Base-by-base conservation (phyloP, 1,139 yeast genomes). In the Nakaseomyces uthaithaninus region DNA sequence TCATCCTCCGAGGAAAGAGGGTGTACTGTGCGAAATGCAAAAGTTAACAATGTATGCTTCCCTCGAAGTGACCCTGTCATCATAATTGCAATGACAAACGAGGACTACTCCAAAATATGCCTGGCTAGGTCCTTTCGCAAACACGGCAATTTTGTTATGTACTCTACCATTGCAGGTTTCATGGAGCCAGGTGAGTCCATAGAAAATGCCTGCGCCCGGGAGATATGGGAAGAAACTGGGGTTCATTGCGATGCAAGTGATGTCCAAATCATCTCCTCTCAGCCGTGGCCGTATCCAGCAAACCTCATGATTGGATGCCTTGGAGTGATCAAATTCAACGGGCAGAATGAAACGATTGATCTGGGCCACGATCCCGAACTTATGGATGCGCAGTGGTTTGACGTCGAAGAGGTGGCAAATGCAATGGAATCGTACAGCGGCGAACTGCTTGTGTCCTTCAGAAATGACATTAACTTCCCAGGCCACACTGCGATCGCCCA, bases 281-380 rank as follows among this genome's bases (percentile, higher is more conserved):
- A 87, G 61, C 95, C 96, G 5, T 87, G 96, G 96, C 98, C 97
- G 18, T 89, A 78, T 63, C 97, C 97, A 1, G 86, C 86, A 0
- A 87, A 83, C 57, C 64, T 91, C 53, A 89, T 89, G 97, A 72
- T 91, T 52, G 97, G 97, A 9, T 87, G 96, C 60, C 60, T 87
- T 43, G 95, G 85, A 0, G 69, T 71, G 27, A 82, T 80, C 2
- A 83, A 80, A 8, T 77, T 75, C 53, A 70, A 78, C 49, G 82
- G 80, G 0, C 60, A 50, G 11, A 71, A 76, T 52, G 86, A 79
- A 52, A 53, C 56, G 5, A 80, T 89, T 49, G 69, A 80, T 52
- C 66, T 86, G 45, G 85, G 79, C 20, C 86, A 86, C 55, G 97
- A 89, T 57, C 77, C 83, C 23, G 97, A 89, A 62, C 67, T 89